Conservation (phyloP, 768 basidiomycete genomes). For the Crucibulum laeve region DNA sequence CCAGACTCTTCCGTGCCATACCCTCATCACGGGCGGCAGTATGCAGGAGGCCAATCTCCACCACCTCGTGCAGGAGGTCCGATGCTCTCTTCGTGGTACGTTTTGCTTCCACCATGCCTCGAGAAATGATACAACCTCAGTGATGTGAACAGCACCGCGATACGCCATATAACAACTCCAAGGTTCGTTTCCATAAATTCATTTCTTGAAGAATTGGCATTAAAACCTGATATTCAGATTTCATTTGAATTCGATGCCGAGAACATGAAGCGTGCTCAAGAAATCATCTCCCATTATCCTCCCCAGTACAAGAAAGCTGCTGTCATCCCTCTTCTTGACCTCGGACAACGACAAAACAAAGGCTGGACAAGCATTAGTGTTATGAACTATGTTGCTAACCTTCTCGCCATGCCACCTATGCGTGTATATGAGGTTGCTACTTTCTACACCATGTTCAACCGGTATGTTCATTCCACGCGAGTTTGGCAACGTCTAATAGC, state of each 20-base stretch:
- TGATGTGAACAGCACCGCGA: constrained; percentile 77
- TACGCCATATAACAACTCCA: constrained; percentile 91
- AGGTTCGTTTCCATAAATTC: constrained; percentile 35
- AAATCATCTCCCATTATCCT: constrained; percentile 92
- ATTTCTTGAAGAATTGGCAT: constrained; percentile 2
- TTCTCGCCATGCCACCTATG: constrained; percentile 95
- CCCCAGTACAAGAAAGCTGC: constrained; percentile 99
- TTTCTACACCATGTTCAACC: constrained; percentile 99
- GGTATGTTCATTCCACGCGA: constrained; percentile 41
- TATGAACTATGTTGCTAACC: constrained; percentile 96
- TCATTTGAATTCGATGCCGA: constrained; percentile 80
- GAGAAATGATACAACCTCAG: constrained; percentile 10
- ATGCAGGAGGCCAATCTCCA: constrained; percentile 33
- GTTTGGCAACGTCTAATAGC: background rate
- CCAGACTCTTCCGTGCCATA: constrained; percentile 22
- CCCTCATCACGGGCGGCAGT: constrained; percentile 9
- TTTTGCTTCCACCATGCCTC: constrained; percentile 14
- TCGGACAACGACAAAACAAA: constrained; percentile 96
- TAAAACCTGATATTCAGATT: constrained; percentile 48
- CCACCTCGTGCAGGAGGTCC: constrained; percentile 48
- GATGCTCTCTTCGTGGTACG: constrained; percentile 87
- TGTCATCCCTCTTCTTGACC: constrained; percentile 92
- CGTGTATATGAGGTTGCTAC: constrained; percentile 99
- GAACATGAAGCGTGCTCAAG: constrained; percentile 81
- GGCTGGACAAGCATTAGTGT: constrained; percentile 98